These are phyloP conservation scores for Globisporangium cederbergense DNA, from an alignment of 352 stramenopile species.

Conservation along the genomic window DNA sequence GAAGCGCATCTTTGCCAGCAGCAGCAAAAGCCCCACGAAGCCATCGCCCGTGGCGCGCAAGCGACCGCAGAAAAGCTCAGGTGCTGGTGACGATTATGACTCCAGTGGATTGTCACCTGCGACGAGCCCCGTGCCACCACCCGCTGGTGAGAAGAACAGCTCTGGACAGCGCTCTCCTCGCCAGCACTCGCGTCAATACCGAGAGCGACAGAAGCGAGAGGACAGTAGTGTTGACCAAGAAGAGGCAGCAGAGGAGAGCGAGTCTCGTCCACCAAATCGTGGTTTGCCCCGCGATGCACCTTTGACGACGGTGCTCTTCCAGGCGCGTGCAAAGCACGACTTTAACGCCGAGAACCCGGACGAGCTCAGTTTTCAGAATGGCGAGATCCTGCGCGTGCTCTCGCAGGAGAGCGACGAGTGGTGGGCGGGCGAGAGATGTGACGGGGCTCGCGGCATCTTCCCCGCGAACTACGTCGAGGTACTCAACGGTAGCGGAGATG, in stretches of 20 bases:
- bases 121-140: slow-evolving; percentile 13
- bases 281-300: not conserved
- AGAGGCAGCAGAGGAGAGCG: not conserved
- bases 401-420: slow-evolving; percentile 46
- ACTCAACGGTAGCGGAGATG: not conserved
- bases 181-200: slow-evolving; percentile 30
- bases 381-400: slow-evolving; percentile 56
- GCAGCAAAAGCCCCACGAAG: slow-evolving; percentile 3
- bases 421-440: slow-evolving; percentile 62
- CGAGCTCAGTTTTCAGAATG: slow-evolving; percentile 44
- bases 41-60: slow-evolving; percentile 10
- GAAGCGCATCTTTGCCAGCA: slow-evolving; percentile 21
- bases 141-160: slow-evolving; percentile 16
- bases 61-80: slow-evolving; percentile 2
- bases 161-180: slow-evolving; percentile 27
- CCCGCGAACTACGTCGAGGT: slow-evolving; percentile 42
- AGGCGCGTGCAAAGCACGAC: slow-evolving; percentile 32
- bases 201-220: slow-evolving; percentile 23
- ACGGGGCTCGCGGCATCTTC: slow-evolving; percentile 59
- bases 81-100: not conserved
- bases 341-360: slow-evolving; percentile 43
- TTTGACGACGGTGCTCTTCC: slow-evolving; percentile 8
- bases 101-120: not conserved
- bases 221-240: not conserved
- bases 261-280: not conserved